Base-by-base conservation (phyloP, 257 asterid species). In the Fraxinus cuspidata region DNA sequence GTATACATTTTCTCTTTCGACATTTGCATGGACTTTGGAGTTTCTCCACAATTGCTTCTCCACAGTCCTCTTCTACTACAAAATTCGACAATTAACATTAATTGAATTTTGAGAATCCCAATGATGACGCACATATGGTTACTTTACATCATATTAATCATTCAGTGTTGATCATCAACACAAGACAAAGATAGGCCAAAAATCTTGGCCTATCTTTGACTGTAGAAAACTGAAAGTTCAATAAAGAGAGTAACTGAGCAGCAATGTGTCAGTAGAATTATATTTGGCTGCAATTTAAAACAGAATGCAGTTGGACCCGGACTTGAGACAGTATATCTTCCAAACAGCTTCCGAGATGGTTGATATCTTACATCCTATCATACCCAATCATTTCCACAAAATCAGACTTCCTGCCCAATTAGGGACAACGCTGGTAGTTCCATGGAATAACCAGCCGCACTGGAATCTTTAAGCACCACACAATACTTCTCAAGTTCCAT, bases 201-300 rank as follows among this genome's bases (percentile, higher is more conserved):
- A n/a, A 13, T 65, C 70, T 23, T 3, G 23, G 63, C 35, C 53
- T 60, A 37, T 80, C 74, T 35, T 72, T 32, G 37, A 71, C 72
- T 58, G 64, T 18, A 27, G 42, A 19, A 66, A 63, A 67, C 73
- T 1, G 1, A 35, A 69, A 31, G 73, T 69, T 18, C 73, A 5
- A 35, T 9, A 69, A 18, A 40, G 53, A 69, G 7, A 31, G 1
- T 8, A 18, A 19, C 18, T 16, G 15, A 35, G n/a, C 51, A 7
- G 28, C 40, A 40, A 19, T 53, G 64, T n/a, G 11, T 44, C 27
- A 5, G 64, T 51, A 19, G 25, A 51, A 5, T 51, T 51, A 4
- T 51, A 18, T 51, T 51, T 51, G 63, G 63, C 23, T 18, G 63
- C 23, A 51, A 51, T 16, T 51, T 51, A 16, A 51, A 19, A 16